Conservation (phyloP, 495 filamentous ascomycete genomes). For the Lichina pygmaea region DNA sequence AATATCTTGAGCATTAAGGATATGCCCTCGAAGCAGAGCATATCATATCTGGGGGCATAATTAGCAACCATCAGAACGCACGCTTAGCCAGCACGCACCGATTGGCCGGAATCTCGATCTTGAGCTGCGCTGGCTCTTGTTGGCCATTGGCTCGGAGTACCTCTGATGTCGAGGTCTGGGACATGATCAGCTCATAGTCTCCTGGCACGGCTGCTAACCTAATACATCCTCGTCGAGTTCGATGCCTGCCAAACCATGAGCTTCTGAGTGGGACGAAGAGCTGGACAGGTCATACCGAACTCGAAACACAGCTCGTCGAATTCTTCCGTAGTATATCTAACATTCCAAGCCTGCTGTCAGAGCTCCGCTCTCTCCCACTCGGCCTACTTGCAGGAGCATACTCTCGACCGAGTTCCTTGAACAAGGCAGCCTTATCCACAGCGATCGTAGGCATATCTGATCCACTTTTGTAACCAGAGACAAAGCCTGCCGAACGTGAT, state of each 20-base stretch:
- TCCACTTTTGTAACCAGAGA: too few relatives aligned
- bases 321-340: conserved; percentile 66
- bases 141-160: conserved; percentile 48
- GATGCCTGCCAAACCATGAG: conserved; percentile 26
- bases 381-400: conserved; percentile 17
- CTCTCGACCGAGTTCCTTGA: conserved; percentile 71
- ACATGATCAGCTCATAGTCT: conserved; percentile 26
- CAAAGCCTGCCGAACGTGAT: too few relatives aligned
- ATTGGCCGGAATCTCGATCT: conserved; percentile 97
- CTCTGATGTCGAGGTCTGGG: conserved; percentile 39
- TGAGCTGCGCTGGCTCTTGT: conserved; percentile 75
- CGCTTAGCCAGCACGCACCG: conserved; percentile 15
- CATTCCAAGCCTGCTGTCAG: neutral
- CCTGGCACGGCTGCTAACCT: conserved; percentile 82
- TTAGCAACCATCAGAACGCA: neutral
- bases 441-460: conserved; percentile 62
- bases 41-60: conserved; percentile 46
- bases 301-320: conserved; percentile 98
- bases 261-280: neutral
- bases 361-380: neutral
- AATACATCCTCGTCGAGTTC: conserved; percentile 84
- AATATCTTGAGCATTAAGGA: conserved; percentile 91
- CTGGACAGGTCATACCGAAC: conserved; percentile 33
- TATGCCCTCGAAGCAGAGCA: conserved; percentile 96
- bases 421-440: conserved; percentile 86